These are phyloP conservation scores for Bipolaris victoriae DNA, from an alignment of 2,329 filamentous ascomycete genomes.

Conservation along the genomic window DNA sequence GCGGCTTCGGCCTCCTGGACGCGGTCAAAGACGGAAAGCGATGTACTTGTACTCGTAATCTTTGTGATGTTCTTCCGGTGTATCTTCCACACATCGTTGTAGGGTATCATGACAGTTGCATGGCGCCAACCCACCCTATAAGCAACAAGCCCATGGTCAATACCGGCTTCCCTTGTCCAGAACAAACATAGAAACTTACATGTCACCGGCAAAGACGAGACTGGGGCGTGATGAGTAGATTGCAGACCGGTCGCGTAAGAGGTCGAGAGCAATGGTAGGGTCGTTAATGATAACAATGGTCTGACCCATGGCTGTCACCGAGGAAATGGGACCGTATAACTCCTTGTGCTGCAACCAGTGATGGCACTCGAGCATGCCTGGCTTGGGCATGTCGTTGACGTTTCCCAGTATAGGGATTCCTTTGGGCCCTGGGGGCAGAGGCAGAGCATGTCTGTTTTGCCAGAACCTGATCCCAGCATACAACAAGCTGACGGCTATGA, in stretches of 20 bases:
- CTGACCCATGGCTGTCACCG: conserved; percentile 1
- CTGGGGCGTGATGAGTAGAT: conserved; percentile 32
- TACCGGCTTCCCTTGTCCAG: too few species aligned
- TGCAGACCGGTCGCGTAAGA: conserved; percentile 30
- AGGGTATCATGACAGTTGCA: conserved; percentile 23
- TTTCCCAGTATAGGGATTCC: conserved; percentile 59
- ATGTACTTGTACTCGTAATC: conserved; percentile 24
- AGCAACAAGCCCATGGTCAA: background rate
- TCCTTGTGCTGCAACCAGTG: conserved; percentile 56
- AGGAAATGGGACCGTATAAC: conserved; percentile 8
- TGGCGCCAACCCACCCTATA: conserved; percentile 29
- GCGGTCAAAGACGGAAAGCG: conserved; percentile 26
- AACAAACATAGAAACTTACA: conserved; percentile 14
- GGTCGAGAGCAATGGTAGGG: conserved; percentile 27
- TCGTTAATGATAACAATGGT: conserved; percentile 22
- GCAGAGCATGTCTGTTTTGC: conserved; percentile 16
- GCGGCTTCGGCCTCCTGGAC: conserved; percentile 31
- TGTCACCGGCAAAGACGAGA: conserved; percentile 27
- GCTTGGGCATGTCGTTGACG: conserved; percentile 55
- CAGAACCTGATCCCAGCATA: conserved; percentile 20
- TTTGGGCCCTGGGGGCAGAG: conserved; percentile 59
- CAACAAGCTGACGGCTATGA: background rate
- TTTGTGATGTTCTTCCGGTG: conserved; percentile 36
- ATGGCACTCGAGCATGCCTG: conserved; percentile 47
- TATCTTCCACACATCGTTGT: conserved; percentile 25